phyloP scores from a whole-genome alignment of 805 yeast genomes.

The Kockiozyma suomiensis region DNA sequence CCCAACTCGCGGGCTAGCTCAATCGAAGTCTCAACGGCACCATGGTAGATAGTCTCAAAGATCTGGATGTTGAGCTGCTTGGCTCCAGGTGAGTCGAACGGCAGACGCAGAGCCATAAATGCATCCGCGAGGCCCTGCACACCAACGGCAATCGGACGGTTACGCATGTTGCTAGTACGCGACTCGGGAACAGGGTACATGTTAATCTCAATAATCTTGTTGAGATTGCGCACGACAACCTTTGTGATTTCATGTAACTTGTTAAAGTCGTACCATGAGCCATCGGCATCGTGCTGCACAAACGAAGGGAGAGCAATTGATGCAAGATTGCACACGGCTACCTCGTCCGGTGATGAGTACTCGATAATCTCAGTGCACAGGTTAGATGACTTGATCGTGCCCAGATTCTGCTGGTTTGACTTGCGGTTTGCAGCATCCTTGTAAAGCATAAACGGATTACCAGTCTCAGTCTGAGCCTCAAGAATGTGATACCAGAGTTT shows the following conservation, averaged over 20 bases:
- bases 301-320: conserved; percentile 86
- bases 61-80: conserved; percentile 75
- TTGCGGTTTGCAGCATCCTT: conserved; percentile 89
- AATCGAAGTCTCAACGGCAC: conserved; percentile 81
- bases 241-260: conserved; percentile 75
- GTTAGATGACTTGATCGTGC: conserved; percentile 89
- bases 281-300: conserved; percentile 54
- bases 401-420: conserved; percentile 89
- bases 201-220: conserved; percentile 81
- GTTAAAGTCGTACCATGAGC: conserved; percentile 66
- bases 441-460: conserved; percentile 91
- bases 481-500: conserved; percentile 87
- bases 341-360: conserved; percentile 87
- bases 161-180: conserved; percentile 69
- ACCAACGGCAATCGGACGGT: conserved; percentile 95
- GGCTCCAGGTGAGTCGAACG: conserved; percentile 85
- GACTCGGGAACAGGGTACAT: conserved; percentile 83
- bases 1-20: conserved; percentile 77
- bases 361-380: conserved; percentile 94
- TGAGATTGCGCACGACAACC: conserved; percentile 75
- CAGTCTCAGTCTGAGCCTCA: conserved; percentile 94
- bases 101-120: conserved; percentile 75
- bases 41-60: conserved; percentile 95
- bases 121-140: conserved; percentile 97
- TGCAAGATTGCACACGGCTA: conserved; percentile 94